These are phyloP conservation scores for Thymus quinquecostatus DNA, from an alignment of 257 asterid genomes.

Conservation along the genomic window DNA sequence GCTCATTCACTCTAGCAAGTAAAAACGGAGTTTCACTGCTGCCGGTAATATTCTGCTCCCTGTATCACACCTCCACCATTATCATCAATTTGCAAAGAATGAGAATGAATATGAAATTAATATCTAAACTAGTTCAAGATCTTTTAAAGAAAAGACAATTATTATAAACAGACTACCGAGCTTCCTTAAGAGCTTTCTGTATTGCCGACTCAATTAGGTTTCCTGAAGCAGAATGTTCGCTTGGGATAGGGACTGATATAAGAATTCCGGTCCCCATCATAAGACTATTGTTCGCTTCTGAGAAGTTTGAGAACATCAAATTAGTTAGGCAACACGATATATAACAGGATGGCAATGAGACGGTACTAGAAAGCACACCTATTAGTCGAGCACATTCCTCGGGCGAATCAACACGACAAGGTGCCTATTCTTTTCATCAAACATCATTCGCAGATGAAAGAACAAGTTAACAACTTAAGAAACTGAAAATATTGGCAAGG, in stretches of 20 bases:
- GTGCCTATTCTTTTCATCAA: conserved; percentile 56
- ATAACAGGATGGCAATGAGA: conserved; percentile 8
- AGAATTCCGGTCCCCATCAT: conserved; percentile 70
- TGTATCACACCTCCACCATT: conserved; percentile 38
- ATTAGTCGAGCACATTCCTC: conserved; percentile 89
- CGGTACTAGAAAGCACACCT: conserved; percentile 40
- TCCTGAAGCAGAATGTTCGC: conserved; percentile 85
- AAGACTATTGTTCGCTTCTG: conserved; percentile 70
- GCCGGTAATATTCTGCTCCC: conserved; percentile 82
- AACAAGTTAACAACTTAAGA: conserved; percentile 11
- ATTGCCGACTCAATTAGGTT: conserved; percentile 74
- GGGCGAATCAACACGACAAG: conserved; percentile 81
- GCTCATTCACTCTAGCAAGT: conserved; percentile 85
- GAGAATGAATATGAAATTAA: not conserved
- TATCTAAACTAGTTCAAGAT: not conserved
- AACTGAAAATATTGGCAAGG: not conserved
- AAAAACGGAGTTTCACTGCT: conserved; percentile 92
- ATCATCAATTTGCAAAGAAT: conserved; percentile 6
- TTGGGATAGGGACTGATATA: conserved; percentile 87
- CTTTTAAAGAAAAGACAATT: conserved; percentile 18
- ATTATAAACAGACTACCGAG: conserved; percentile 54
- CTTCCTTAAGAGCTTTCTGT: conserved; percentile 81
- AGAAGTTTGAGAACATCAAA: conserved; percentile 8
- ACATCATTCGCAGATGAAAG: conserved; percentile 14
- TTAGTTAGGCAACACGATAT: conserved; percentile 15